A percentile compares a stretch with the other conserved stretches of the same genome.
Evolutionary conservation across 2,329 filamentous ascomycete genomes (phyloP).

Genomic region (Leptodontidium sp.): DNA sequence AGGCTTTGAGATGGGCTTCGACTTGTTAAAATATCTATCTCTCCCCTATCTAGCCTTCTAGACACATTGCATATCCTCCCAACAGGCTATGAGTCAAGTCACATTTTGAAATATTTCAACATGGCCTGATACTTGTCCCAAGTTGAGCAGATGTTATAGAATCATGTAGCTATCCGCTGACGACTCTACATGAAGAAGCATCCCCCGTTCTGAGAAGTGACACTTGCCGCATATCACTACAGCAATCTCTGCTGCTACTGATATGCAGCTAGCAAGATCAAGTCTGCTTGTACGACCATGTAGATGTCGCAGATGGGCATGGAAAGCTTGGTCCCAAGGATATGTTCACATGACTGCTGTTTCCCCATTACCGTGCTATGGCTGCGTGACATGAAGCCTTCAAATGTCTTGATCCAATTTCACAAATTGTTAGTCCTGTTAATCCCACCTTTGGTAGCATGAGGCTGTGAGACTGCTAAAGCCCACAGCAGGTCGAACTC

Average conservation of each 20-base stretch:
- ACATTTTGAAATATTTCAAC: background rate
- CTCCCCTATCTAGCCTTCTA: background rate
- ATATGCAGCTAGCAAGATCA: background rate
- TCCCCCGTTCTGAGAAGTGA: background rate
- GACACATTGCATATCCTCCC: background rate
- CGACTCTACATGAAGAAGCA: background rate
- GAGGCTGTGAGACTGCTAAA: background rate
- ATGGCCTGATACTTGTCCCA: background rate
- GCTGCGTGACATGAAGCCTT: background rate
- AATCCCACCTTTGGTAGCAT: constrained; percentile 3
- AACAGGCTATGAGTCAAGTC: background rate
- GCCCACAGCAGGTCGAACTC: constrained; percentile 14
- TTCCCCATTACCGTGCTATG: background rate
- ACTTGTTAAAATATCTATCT: background rate
- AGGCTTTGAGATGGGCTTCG: too few species aligned
- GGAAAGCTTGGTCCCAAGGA: background rate
- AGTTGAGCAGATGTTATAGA: background rate
- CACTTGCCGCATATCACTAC: background rate
- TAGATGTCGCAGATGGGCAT: background rate
- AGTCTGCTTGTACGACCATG: background rate
- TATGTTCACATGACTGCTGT: background rate
- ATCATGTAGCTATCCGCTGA: background rate
- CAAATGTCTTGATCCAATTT: background rate
- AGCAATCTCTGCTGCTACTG: background rate
- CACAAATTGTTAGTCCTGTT: background rate